Evolutionary conservation across 208 protist species (phyloP), one percentile per base, ranked within the genome.

Genomic region (Novymonas esmeraldas): DNA sequence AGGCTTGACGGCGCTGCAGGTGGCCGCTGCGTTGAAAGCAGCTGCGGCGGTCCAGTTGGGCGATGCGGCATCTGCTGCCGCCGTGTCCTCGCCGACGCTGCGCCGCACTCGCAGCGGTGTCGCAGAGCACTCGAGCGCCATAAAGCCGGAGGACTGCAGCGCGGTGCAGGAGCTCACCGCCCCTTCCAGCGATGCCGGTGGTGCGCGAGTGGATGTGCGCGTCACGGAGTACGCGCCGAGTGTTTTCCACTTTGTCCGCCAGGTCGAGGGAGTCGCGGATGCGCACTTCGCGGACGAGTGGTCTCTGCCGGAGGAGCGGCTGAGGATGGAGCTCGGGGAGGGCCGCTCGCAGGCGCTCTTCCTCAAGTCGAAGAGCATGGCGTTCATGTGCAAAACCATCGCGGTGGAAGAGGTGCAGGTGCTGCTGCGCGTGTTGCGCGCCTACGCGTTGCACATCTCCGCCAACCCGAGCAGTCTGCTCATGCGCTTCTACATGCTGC

Each of bases 301-400:
- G 87, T 71, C 55, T 18, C 51, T 95, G 22, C 78, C 82, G 16
- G 77, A 84, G 44, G 80, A 89, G n/a, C 67, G 74, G 24, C 58
- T 85, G 10, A 70, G 60, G 44, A 70, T 93, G 68, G 78, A 90
- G 59, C 64, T 92, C 10, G 82, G 90, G 41, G 87, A 89, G 44
- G 90, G 90, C 13, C 87, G 90, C 11, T 95, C 90, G 46, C 79
- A 90, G 73, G 90, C 90, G 39, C 56, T 92, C 42, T 95, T 95
- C 61, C 69, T 95, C 18, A 92, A 83, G 28, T 95, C 90, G 3
- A 84, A 83, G 46, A 79, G 60, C n/a, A 89, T 87, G 80, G 20
- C 76, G 10, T 84, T 94, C 36, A 88, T 95, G 78, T 89, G 81
- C 49, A 95, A 95, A 79, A 95, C 87, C 6, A 92, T 95, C 57